Evolutionary conservation across 768 basidiomycete species (phyloP).

Genomic region (Rhodotorula paludigena): DNA sequence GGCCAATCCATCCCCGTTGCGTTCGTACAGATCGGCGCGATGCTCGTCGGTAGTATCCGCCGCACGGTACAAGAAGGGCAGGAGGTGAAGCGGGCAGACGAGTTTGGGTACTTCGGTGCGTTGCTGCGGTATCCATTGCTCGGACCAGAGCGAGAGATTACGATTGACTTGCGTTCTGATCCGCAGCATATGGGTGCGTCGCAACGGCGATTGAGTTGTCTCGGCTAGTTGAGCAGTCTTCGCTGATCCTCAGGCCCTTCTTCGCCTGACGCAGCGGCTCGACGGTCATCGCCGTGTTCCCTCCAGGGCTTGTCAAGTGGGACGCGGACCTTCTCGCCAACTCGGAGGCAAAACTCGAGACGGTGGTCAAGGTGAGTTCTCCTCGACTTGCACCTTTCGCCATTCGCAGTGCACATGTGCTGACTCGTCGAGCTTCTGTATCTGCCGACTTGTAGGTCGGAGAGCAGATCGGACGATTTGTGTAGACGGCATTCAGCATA

Average conservation of each 20-base stretch:
- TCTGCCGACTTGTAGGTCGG: background rate
- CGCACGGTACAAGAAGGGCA: slow-evolving; percentile 78
- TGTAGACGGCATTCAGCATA: background rate
- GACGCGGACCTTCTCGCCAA: slow-evolving; percentile 88
- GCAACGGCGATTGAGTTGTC: too few relatives aligned
- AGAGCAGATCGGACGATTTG: slow-evolving; percentile 16
- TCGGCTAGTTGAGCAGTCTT: background rate
- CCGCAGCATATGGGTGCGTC: background rate
- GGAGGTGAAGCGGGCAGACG: slow-evolving; percentile 70
- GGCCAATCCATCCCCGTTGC: slow-evolving; percentile 9
- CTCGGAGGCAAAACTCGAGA: slow-evolving; percentile 62
- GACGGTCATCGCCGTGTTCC: slow-evolving; percentile 74
- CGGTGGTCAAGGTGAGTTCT: slow-evolving; percentile 4
- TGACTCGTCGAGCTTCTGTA: background rate
- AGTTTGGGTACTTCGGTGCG: slow-evolving; percentile 61
- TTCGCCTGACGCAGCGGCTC: slow-evolving; percentile 64
- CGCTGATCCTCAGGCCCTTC: too few relatives aligned
- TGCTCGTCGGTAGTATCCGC: slow-evolving; percentile 81
- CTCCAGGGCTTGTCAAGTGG: slow-evolving; percentile 77
- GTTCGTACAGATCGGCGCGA: slow-evolving; percentile 62
- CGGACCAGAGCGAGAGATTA: background rate
- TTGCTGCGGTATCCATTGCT: background rate
- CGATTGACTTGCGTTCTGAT: background rate
- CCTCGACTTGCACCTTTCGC: background rate
- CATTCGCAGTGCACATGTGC: background rate